A percentile compares a stretch with the other conserved stretches of the same genome.
Evolutionary conservation across 805 yeast species (phyloP).

Genomic region (Grigorovia humatica): DNA sequence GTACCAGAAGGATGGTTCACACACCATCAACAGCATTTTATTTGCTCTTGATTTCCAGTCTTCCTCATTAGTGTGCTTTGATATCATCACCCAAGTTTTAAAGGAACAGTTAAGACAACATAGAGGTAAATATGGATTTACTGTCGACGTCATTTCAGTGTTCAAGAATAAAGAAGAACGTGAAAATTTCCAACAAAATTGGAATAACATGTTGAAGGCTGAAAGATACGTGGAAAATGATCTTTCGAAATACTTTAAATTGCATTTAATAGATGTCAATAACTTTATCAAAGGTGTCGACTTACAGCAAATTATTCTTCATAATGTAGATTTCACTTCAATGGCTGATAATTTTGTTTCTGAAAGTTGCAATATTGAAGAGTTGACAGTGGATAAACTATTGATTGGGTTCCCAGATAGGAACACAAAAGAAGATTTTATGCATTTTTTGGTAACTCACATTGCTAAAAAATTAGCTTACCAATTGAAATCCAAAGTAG

Average conservation of each 20-base stretch:
- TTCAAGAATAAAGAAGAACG: constrained; percentile 21
- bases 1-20: constrained; percentile 29
- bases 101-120: constrained; percentile 53
- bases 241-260: constrained; percentile 26
- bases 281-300: constrained; percentile 28
- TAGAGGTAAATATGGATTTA: constrained; percentile 60
- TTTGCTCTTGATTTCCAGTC: constrained; percentile 53
- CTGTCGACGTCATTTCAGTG: constrained; percentile 36
- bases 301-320: constrained; percentile 28
- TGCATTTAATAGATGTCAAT: constrained; percentile 35
- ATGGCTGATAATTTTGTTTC: constrained; percentile 2
- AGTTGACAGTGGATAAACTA: constrained; percentile 6
- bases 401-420: constrained; percentile 32
- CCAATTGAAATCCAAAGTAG: constrained; percentile 35
- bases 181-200: constrained; percentile 9
- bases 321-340: constrained; percentile 19
- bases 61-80: constrained; percentile 59
- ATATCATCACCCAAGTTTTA: constrained; percentile 50
- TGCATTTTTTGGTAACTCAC: constrained; percentile 37
- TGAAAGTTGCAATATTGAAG: background rate
- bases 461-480: constrained; percentile 39
- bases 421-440: constrained; percentile 58
- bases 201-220: constrained; percentile 3
- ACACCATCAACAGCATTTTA: constrained; percentile 32
- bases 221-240: constrained; percentile 14